Percentiles rank a stretch among this genome's conserved stretches.
These are phyloP conservation scores for Pulveroboletus ravenelii DNA, from an alignment of 768 basidiomycete genomes.

Conservation along the genomic window DNA sequence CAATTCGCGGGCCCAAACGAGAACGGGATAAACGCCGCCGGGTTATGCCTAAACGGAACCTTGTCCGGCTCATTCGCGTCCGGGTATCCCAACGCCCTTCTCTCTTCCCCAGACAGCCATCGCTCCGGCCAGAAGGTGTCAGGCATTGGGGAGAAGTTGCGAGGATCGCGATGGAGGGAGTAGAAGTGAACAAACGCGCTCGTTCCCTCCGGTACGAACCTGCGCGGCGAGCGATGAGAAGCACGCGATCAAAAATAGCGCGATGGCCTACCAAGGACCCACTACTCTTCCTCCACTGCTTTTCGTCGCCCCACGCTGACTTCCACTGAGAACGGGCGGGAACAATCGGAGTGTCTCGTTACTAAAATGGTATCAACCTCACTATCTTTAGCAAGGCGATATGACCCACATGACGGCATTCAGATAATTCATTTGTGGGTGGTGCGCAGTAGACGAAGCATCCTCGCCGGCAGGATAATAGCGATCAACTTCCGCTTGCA, in stretches of 20 bases:
- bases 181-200: conserved; percentile 40
- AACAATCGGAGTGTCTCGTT: conserved; percentile 48
- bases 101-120: conserved; percentile 34
- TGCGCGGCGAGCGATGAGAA: conserved; percentile 19
- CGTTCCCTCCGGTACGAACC: conserved; percentile 44
- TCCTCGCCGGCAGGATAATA: conserved; percentile 37
- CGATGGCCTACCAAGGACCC: conserved; percentile 36
- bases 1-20: conserved; percentile 43
- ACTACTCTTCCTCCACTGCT: conserved; percentile 36
- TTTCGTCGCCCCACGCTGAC: conserved; percentile 37
- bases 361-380: conserved; percentile 27
- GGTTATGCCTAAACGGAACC: conserved; percentile 30
- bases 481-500: conserved; percentile 39
- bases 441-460: conserved; percentile 24
- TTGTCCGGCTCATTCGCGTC: conserved; percentile 25
- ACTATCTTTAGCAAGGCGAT: conserved; percentile 1
- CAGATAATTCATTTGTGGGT: conserved; percentile 30
- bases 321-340: conserved; percentile 46
- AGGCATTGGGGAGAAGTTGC: conserved; percentile 44
- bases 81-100: conserved; percentile 20
- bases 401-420: conserved; percentile 31
- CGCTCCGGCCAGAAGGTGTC: conserved; percentile 43
- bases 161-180: conserved; percentile 42
- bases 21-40: conserved; percentile 42
- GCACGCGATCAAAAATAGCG: not conserved